These are phyloP conservation scores for Populus tremula DNA, from an alignment of 345 rosid genomes.

Conservation along the genomic window DNA sequence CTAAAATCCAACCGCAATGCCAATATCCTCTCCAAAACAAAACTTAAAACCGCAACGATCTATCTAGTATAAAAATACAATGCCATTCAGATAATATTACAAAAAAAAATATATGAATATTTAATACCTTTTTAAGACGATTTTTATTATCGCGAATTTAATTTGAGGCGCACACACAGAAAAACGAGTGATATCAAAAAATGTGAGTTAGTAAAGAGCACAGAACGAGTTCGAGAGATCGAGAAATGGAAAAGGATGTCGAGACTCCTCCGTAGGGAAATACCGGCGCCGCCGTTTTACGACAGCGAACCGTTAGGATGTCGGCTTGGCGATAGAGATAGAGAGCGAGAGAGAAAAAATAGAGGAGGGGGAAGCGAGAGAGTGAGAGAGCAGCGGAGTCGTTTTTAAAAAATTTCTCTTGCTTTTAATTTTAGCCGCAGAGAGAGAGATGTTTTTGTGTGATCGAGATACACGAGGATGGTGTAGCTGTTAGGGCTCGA, in stretches of 20 bases:
- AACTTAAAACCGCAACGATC: background rate
- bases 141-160: conserved; percentile 2
- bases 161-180: background rate
- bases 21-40: background rate
- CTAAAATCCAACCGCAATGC: background rate
- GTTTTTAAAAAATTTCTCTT: conserved; percentile 3
- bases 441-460: background rate
- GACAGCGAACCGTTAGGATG: conserved; percentile 14
- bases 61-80: background rate
- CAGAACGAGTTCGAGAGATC: conserved; percentile 2
- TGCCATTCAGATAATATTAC: background rate
- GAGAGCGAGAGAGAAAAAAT: background rate
- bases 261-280: background rate
- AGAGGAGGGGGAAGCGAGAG: background rate
- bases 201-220: background rate
- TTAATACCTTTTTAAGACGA: background rate
- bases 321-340: conserved; percentile 10
- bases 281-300: background rate
- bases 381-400: conserved; percentile 11
- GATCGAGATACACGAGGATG: background rate
- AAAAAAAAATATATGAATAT: background rate
- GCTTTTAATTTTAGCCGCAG: background rate
- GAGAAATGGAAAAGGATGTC: background rate
- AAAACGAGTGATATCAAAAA: background rate
- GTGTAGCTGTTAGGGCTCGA: background rate